Percentiles rank a stretch among this genome's conserved stretches.
These are phyloP conservation scores for Pezicula radicicola DNA, from an alignment of 2,329 filamentous ascomycete species.

Conservation along the genomic window DNA sequence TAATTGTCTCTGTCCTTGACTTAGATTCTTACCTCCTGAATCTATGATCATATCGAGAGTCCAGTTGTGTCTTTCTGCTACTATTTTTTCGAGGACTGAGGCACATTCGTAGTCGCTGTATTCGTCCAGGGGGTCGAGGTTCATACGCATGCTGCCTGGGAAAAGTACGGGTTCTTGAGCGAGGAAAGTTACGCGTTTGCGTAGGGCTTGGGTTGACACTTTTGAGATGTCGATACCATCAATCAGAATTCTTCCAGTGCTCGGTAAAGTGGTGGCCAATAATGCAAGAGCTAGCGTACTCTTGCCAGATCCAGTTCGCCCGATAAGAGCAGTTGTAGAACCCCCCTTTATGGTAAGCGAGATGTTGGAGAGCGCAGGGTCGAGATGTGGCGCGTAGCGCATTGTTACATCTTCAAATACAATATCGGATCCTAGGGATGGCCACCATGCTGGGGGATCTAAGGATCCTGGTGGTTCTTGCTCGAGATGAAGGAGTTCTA, in stretches of 20 bases:
- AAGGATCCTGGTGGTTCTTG: conserved; percentile 68
- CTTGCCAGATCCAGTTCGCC: conserved; percentile 80
- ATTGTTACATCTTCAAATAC: conserved; percentile 75
- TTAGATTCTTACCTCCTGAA: conserved; percentile 58
- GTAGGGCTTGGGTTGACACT: conserved; percentile 56
- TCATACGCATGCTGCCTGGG: conserved; percentile 56
- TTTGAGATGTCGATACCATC: conserved; percentile 58
- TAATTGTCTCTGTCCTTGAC: conserved; percentile 63
- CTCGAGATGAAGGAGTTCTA: conserved; percentile 76
- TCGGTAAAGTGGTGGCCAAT: conserved; percentile 52
- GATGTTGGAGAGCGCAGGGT: conserved; percentile 67
- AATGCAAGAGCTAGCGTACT: conserved; percentile 67
- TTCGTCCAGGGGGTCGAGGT: conserved; percentile 58
- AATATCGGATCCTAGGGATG: conserved; percentile 67
- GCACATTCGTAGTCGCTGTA: conserved; percentile 53
- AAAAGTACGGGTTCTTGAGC: conserved; percentile 67
- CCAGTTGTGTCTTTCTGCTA: conserved; percentile 49
- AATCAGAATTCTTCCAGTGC: conserved; percentile 53
- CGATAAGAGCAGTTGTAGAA: conserved; percentile 75
- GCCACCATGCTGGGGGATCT: conserved; percentile 74
- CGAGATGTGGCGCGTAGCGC: conserved; percentile 74
- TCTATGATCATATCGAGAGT: conserved; percentile 53
- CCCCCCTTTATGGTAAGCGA: conserved; percentile 75
- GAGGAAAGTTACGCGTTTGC: conserved; percentile 62
- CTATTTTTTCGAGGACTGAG: conserved; percentile 51